phyloP scores from a whole-genome alignment of 2,329 filamentous ascomycete species.

The Aureobasidium vineae region DNA sequence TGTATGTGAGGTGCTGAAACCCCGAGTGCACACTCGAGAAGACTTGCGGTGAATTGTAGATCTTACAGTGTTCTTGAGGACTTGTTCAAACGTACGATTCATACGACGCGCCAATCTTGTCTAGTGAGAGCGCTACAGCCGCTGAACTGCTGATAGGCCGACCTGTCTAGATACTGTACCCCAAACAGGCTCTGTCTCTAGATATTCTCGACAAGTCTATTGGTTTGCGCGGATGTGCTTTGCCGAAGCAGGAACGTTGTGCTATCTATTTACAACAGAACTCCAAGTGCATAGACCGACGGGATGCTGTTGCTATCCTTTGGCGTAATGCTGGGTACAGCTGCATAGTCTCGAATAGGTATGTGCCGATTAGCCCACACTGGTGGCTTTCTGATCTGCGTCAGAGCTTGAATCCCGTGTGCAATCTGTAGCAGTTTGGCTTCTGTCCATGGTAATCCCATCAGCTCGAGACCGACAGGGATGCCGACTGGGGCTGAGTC shows the following conservation, averaged over 20 bases:
- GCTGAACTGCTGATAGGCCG: background rate
- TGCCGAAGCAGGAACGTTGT: conserved; percentile 13
- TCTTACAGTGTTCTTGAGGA: background rate
- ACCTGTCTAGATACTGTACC: background rate
- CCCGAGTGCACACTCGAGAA: background rate
- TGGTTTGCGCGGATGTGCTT: background rate
- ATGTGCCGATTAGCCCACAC: conserved; percentile 46
- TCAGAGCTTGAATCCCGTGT: conserved; percentile 50
- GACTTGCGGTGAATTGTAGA: background rate
- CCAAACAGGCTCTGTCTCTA: background rate
- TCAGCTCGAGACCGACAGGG: conserved; percentile 64
- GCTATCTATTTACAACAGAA: conserved; percentile 23
- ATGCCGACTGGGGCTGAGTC: conserved; percentile 56
- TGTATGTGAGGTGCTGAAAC: background rate
- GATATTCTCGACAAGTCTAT: background rate
- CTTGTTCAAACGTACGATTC: background rate
- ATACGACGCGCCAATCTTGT: background rate
- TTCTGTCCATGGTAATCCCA: conserved; percentile 59
- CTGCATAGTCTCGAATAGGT: conserved; percentile 41
- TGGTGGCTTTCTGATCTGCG: conserved; percentile 50
- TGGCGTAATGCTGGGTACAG: conserved; percentile 48
- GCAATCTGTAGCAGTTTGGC: conserved; percentile 55
- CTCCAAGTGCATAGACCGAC: conserved; percentile 50
- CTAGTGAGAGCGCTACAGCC: background rate
- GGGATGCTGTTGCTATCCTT: conserved; percentile 44